These are phyloP conservation scores for Ascoidea rubescens DNA, from an alignment of 805 yeast species.

Conservation along the genomic window DNA sequence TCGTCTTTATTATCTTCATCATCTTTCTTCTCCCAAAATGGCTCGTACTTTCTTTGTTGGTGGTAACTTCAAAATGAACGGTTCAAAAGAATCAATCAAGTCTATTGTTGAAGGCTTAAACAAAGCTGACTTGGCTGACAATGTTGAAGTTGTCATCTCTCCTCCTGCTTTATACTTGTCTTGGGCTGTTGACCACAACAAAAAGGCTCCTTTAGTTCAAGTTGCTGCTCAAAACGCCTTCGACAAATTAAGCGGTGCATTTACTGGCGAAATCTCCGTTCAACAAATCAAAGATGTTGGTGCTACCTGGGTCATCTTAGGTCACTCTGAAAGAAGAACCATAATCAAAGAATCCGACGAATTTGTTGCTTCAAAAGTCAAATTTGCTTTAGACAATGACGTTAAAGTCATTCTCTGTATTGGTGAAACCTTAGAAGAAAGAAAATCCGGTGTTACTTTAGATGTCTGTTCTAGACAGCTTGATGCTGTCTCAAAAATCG, in stretches of 20 bases:
- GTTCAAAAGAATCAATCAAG: constrained; percentile 75
- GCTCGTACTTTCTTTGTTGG: constrained; percentile 95
- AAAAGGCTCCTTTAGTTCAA: constrained; percentile 52
- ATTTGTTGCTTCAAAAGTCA: constrained; percentile 85
- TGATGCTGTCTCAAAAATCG: constrained; percentile 70
- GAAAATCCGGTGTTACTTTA: constrained; percentile 77
- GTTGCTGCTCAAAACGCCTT: constrained; percentile 89
- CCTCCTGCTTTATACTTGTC: constrained; percentile 92
- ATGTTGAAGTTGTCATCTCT: constrained; percentile 87
- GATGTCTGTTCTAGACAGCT: constrained; percentile 82
- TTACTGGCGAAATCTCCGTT: constrained; percentile 93
- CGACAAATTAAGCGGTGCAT: constrained; percentile 86
- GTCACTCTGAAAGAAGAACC: constrained; percentile 98
- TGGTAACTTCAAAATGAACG: constrained; percentile 99
- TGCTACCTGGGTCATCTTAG: constrained; percentile 88
- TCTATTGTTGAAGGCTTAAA: constrained; percentile 76
- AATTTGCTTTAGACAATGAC: constrained; percentile 84
- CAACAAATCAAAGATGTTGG: constrained; percentile 82
- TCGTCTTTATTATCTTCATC: no score
- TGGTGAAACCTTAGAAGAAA: constrained; percentile 95
- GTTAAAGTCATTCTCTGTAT: constrained; percentile 88
- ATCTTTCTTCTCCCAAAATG: constrained; percentile 15
- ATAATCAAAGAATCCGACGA: constrained; percentile 83
- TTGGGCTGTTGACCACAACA: constrained; percentile 55
- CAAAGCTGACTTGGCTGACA: constrained; percentile 55